Conservation (phyloP, 805 yeast species). For the Saturnispora galanensis region DNA sequence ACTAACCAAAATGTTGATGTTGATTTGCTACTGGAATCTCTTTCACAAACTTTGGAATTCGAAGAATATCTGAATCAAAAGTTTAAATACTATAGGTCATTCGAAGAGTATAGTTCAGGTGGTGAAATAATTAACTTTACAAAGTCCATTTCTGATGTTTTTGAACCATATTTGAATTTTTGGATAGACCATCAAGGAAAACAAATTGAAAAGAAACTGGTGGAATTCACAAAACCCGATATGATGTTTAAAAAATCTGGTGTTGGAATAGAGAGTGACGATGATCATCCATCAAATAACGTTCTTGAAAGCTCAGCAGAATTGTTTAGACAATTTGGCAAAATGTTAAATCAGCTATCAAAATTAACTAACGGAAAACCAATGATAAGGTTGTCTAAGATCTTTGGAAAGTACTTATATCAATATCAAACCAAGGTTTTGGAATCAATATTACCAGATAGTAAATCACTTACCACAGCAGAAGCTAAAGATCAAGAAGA, state of each 20-base stretch:
- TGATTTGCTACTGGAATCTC: conserved; percentile 53
- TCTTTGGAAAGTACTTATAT: conserved; percentile 58
- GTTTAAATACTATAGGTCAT: conserved; percentile 35
- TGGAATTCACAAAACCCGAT: conserved; percentile 52
- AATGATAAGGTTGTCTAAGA: conserved; percentile 39
- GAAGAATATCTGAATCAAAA: conserved; percentile 62
- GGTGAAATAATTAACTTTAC: conserved; percentile 24
- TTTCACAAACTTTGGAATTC: conserved; percentile 75
- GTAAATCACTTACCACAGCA: conserved; percentile 21
- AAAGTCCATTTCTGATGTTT: conserved; percentile 48
- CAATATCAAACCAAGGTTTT: conserved; percentile 48
- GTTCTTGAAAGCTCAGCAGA: conserved; percentile 85
- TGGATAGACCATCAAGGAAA: conserved; percentile 86
- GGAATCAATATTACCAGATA: conserved; percentile 38
- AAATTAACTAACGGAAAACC: conserved; percentile 44
- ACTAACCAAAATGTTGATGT: conserved; percentile 37
- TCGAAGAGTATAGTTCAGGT: conserved; percentile 27
- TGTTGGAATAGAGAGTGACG: conserved; percentile 13
- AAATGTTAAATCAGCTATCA: conserved; percentile 59
- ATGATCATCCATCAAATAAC: conserved; percentile 25
- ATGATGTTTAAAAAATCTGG: conserved; percentile 36
- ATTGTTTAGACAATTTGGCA: conserved; percentile 68
- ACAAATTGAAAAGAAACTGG: conserved; percentile 47
- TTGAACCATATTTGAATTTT: conserved; percentile 74
- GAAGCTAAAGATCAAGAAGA: conserved; percentile 38